These are phyloP conservation scores for Rhizophora apiculata DNA, from an alignment of 345 rosid species.

Conservation along the genomic window DNA sequence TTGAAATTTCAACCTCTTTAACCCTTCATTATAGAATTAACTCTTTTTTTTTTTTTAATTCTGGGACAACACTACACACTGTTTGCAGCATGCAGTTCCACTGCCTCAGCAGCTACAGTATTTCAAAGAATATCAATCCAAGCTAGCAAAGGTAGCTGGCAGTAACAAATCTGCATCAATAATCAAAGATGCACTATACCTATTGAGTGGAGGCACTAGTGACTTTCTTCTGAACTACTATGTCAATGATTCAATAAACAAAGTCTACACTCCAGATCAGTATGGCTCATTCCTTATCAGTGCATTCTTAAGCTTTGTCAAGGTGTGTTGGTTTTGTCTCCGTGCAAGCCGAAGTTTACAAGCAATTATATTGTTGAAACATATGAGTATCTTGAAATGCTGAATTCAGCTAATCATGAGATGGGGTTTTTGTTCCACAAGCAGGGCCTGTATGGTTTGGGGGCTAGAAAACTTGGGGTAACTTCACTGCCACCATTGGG, in stretches of 20 bases:
- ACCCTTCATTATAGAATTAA: too few relatives aligned
- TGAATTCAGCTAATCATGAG: not conserved
- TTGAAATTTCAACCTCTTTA: not conserved
- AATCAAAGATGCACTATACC: conserved; percentile 54
- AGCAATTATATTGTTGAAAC: not conserved
- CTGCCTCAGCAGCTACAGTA: conserved; percentile 67
- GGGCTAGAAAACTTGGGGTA: conserved; percentile 85
- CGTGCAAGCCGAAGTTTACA: too few relatives aligned
- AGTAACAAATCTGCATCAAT: conserved; percentile 51
- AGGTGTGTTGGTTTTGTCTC: conserved; percentile 35
- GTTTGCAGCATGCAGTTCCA: conserved; percentile 80
- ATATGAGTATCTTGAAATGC: not conserved
- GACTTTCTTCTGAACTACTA: conserved; percentile 89
- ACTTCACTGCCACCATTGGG: conserved; percentile 92
- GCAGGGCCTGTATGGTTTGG: conserved; percentile 60
- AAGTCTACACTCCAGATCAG: conserved; percentile 56
- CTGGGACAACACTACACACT: not conserved
- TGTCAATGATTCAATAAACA: conserved; percentile 62
- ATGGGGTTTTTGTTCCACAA: not conserved
- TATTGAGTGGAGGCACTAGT: conserved; percentile 79
- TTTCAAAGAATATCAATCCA: conserved; percentile 74
- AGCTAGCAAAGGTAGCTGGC: conserved; percentile 70
- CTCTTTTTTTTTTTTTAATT: not conserved
- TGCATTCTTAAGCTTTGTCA: conserved; percentile 51
- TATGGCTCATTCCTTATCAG: conserved; percentile 58